A percentile compares a stretch with the other conserved stretches of the same genome.
phyloP scores from a whole-genome alignment of 805 yeast species.

The Sugiyamaella valdiviana region DNA sequence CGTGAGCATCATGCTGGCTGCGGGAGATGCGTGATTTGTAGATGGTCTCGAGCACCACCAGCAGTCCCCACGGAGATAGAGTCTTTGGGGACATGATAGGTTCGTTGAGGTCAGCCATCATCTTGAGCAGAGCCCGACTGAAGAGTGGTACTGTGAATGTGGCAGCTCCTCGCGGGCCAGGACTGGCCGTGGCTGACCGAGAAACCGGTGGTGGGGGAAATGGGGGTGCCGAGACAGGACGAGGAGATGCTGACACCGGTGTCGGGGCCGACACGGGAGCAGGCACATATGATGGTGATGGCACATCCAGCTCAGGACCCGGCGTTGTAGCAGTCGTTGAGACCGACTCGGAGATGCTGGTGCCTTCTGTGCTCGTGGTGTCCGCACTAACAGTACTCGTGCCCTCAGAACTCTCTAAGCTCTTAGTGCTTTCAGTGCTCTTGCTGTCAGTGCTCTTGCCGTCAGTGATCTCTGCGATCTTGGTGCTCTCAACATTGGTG shows the following conservation, averaged over 20 bases:
- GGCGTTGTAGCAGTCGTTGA: no score
- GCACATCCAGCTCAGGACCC: no score
- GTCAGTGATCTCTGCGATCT: no score
- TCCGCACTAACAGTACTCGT: no score
- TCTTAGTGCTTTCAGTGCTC: neutral
- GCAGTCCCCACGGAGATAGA: constrained; percentile 71
- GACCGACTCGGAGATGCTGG: no score
- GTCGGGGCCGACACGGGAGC: neutral
- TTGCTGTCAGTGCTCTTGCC: neutral
- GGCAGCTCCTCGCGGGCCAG: constrained; percentile 1
- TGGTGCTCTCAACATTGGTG: no score
- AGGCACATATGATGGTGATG: neutral
- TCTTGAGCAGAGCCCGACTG: constrained; percentile 19
- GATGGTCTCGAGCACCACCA: constrained; percentile 64
- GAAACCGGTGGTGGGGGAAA: neutral
- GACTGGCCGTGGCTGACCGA: constrained; percentile 2
- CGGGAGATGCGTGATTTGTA: constrained; percentile 69
- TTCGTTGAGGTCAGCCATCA: constrained; percentile 47
- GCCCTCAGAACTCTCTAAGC: neutral
- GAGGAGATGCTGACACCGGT: neutral
- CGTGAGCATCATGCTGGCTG: constrained; percentile 94
- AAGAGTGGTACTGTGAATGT: constrained; percentile 14
- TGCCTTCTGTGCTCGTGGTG: no score
- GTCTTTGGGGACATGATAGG: constrained; percentile 48
- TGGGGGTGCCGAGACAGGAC: neutral